These are phyloP conservation scores for Phytophthora uliginosa DNA, from an alignment of 352 stramenopile genomes.

Conservation along the genomic window DNA sequence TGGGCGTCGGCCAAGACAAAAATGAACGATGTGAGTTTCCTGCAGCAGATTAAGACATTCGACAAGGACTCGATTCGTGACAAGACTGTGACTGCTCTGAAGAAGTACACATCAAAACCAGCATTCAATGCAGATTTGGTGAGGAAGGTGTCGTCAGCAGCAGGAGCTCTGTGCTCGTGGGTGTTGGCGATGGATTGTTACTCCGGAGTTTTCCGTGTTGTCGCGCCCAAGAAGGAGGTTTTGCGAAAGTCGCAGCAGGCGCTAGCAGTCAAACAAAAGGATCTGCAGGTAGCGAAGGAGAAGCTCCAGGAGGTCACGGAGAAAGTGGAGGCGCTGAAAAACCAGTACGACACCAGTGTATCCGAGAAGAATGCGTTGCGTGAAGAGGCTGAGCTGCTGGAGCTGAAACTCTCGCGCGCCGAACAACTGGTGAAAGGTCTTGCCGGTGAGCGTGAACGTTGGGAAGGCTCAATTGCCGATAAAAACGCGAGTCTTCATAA, in stretches of 20 bases:
- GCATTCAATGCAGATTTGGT: constrained; percentile 91
- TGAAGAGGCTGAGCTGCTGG: constrained; percentile 93
- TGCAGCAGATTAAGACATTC: constrained; percentile 96
- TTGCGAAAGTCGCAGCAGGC: constrained; percentile 90
- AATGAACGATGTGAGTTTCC: constrained; percentile 95
- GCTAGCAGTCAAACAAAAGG: constrained; percentile 89
- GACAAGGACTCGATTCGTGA: constrained; percentile 97
- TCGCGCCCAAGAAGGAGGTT: constrained; percentile 92
- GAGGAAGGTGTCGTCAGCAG: constrained; percentile 91
- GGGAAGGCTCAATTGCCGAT: constrained; percentile 92
- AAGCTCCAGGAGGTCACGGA: constrained; percentile 93
- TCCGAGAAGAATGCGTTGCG: constrained; percentile 95
- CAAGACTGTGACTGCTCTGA: constrained; percentile 95
- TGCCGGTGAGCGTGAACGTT: constrained; percentile 94
- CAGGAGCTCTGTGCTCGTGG: constrained; percentile 93
- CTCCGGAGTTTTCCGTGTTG: constrained; percentile 87
- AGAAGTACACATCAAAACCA: constrained; percentile 94
- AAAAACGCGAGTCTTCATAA: constrained; percentile 92
- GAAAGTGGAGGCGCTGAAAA: constrained; percentile 93
- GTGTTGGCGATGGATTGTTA: constrained; percentile 95
- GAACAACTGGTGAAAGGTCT: constrained; percentile 96
- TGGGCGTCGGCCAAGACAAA: constrained; percentile 96
- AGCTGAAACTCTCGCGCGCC: constrained; percentile 94
- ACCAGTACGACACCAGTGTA: constrained; percentile 93
- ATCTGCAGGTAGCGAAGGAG: constrained; percentile 90